phyloP scores from a whole-genome alignment of 2,329 filamentous ascomycete species.

The Tolypocladium nubicola region DNA sequence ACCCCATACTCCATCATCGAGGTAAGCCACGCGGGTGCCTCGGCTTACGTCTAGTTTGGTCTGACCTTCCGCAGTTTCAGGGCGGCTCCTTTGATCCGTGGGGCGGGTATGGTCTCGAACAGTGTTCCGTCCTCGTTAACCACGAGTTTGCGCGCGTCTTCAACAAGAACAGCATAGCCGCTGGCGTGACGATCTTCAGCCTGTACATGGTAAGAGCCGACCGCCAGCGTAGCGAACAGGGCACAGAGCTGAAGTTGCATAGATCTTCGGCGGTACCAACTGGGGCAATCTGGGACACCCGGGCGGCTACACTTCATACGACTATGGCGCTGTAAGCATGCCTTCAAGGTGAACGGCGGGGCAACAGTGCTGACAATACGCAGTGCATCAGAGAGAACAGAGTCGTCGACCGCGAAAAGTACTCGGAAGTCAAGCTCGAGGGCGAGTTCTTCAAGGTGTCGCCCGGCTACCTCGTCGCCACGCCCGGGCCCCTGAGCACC shows the following conservation, averaged over 20 bases:
- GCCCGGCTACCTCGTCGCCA: slow-evolving; percentile 55
- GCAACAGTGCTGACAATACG: background rate
- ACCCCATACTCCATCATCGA: slow-evolving; percentile 59
- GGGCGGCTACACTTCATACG: slow-evolving; percentile 50
- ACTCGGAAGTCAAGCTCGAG: slow-evolving; percentile 66
- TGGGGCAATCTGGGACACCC: slow-evolving; percentile 72
- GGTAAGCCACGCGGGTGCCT: slow-evolving; percentile 9
- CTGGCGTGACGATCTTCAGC: slow-evolving; percentile 57
- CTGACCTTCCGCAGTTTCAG: slow-evolving; percentile 41
- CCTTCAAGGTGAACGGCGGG: background rate
- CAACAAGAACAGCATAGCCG: slow-evolving; percentile 64
- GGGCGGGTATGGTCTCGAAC: slow-evolving; percentile 59
- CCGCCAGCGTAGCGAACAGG: too few relatives aligned
- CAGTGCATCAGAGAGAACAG: slow-evolving; percentile 55
- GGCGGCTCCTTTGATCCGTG: slow-evolving; percentile 65
- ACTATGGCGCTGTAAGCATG: slow-evolving; percentile 34
- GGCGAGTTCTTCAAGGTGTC: slow-evolving; percentile 67
- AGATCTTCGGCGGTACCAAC: slow-evolving; percentile 68
- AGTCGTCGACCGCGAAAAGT: slow-evolving; percentile 61
- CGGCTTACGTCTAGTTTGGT: background rate
- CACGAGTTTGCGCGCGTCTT: slow-evolving; percentile 70
- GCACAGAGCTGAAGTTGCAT: background rate
- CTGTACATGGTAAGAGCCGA: slow-evolving; percentile 55
- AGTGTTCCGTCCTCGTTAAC: slow-evolving; percentile 56
- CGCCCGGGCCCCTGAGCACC: slow-evolving; percentile 36